Evolutionary conservation across 441 rosid genomes (phyloP), one percentile per base, ranked within the genome.

Genomic region (Gossypium trilobum): DNA sequence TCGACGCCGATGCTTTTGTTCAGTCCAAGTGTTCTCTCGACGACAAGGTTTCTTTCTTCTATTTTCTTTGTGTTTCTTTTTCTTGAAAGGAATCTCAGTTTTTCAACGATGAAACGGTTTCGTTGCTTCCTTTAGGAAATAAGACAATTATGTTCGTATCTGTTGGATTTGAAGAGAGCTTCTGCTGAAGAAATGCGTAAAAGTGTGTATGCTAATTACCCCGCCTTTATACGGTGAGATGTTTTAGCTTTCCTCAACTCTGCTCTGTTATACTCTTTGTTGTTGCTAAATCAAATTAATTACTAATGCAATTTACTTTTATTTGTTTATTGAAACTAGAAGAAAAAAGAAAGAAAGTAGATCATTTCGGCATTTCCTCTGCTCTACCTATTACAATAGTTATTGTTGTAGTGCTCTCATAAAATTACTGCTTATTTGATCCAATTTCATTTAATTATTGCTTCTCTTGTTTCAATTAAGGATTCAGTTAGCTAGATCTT

Each of bases 101-200:
- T 58, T 27, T 59, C 11, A 7, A 59, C 31, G 1, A 59, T 59
- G 0, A 59, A 59, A 27, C 17, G 42, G n/a, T 51, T 51, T 14
- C 46, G 46, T 39, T 39, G 46, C 13, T n/a, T 17, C 31, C 14
- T 6, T 1, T 33, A 60, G 99, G 99, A 95, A 84, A 79, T 91
- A 74, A 88, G 83, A 78, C 93, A 89, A 65, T 77, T 93, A 63
- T 90, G 97, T 75, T 86, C 95, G 1, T 79, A 85, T 80, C 87
- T 93, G 67, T 72, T 95, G 86, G 98, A 91, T 84, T 82, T 95
- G 87, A 95, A 95, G 89, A 91, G 80, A 87, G 93, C 89, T 70
- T 95, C 98, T 10, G 98, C 99, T 2, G 99, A 95, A 75, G 99
- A 93, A 85, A 93, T 95, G 99, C 87, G 99, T 13, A 90, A 83